Percentiles rank a stretch among this genome's conserved stretches.
Conservation (phyloP, 805 yeast genomes). For the Candida methanosorbosa region DNA sequence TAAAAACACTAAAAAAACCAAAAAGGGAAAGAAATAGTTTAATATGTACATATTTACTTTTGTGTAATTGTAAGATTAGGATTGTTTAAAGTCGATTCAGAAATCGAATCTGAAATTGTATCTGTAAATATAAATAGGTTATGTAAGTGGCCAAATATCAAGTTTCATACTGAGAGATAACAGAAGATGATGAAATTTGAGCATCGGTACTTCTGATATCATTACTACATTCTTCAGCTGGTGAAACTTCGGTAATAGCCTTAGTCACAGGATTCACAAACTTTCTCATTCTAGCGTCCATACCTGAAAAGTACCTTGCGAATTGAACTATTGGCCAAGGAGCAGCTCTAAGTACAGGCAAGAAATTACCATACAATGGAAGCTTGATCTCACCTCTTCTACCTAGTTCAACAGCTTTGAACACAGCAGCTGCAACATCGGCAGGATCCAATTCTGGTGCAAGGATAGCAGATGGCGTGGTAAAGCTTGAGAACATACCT, state of each 20-base stretch:
- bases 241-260: too few species aligned
- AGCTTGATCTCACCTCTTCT: conserved; percentile 57
- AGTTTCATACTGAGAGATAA: too few species aligned
- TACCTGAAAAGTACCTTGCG: conserved; percentile 52
- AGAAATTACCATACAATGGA: conserved; percentile 69
- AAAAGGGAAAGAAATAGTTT: conserved; percentile 6
- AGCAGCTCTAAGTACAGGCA: conserved; percentile 62
- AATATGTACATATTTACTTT: too few species aligned
- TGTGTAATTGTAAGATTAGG: too few species aligned
- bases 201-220: too few species aligned
- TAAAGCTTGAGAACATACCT: conserved; percentile 60
- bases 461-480: conserved; percentile 61
- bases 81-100: too few species aligned
- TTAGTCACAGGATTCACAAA: conserved; percentile 11
- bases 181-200: too few species aligned
- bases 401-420: conserved; percentile 50
- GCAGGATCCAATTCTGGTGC: conserved; percentile 79
- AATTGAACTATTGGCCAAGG: conserved; percentile 65
- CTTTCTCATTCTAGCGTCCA: conserved; percentile 42
- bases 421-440: conserved; percentile 52
- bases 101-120: too few species aligned
- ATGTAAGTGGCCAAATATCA: too few species aligned
- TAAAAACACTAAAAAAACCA: conserved; percentile 14
- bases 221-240: too few species aligned
- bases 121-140: too few species aligned